Evolutionary conservation across 2,329 filamentous ascomycete species (phyloP), one percentile per base, ranked within the genome.

Genomic region (Xylaria sp.): DNA sequence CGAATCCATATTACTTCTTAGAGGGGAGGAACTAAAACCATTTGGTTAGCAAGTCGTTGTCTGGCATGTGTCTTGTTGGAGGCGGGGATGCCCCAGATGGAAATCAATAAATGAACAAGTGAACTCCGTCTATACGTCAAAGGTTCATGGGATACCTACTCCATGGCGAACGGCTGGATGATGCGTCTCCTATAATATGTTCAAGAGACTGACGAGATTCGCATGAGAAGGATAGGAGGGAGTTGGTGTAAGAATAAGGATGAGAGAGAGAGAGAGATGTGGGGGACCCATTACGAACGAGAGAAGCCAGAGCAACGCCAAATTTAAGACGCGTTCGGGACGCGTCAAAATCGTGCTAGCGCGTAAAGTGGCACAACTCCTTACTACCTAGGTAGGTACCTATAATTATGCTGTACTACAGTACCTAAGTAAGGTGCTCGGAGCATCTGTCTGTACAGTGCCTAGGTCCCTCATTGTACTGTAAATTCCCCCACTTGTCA

Each of bases 1-100:
- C 72, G 94, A 94, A 69, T 91, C 89, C 85, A 92, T 91, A 82
- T 90, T 93, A 74, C 90, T 86, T 80, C 91, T 90, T 69, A 97
- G 86, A 79, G 94, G 94, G 79, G 93, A 97, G 78, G 69, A 69
- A 63, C 68, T 70, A 24, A 8, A 19, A 24, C 56, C 27, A n/a
- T 62, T 24, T 5, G 32, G 47, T 65, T 32, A 65, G 19, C 14
- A 54, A 47, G n/a, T 11, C 11, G 12, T 42, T 17, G 21, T 34
- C 17, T 36, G 24, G 32, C 7, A 39, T n/a, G 48, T 21, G 21
- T 12, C 14, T 30, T 21, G 58, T 9, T 34, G 8, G 9, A 61
- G 58, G 12, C 34, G 9, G 42, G n/a, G 42, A 4, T 17, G 39
- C 12, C 14, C 12, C 4, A 47, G 17, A 8, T 8, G 19, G 42